Conservation (phyloP, 1,284 basidiomycete genomes). For the Fomitopsis palustris region DNA sequence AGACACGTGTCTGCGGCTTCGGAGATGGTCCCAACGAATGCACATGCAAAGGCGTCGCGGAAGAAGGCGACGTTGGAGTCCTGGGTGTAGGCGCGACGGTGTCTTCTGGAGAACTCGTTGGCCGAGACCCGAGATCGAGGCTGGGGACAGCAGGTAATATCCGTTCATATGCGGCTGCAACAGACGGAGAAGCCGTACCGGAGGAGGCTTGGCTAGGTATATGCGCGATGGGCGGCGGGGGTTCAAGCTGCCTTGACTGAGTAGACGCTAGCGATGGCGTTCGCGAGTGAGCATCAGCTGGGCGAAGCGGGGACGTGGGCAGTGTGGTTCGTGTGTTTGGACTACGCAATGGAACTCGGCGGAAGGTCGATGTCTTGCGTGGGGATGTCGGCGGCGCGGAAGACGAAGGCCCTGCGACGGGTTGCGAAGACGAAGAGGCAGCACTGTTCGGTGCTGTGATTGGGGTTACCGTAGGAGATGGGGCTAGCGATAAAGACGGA, state of each 20-base stretch:
- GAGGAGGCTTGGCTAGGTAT: slow-evolving; percentile 19
- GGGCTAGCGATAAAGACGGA: slow-evolving; percentile 1
- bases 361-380: slow-evolving; percentile 54
- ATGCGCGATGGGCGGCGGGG: slow-evolving; percentile 11
- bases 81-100: not conserved
- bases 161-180: slow-evolving; percentile 17
- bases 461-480: not conserved
- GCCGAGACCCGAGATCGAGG: slow-evolving; percentile 13
- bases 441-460: slow-evolving; percentile 14
- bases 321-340: slow-evolving; percentile 30
- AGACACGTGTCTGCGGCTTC: slow-evolving; percentile 7
- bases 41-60: slow-evolving; percentile 13
- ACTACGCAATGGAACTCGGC: slow-evolving; percentile 48
- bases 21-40: slow-evolving; percentile 2
- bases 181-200: slow-evolving; percentile 16
- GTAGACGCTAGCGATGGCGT: slow-evolving; percentile 16
- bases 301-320: slow-evolving; percentile 40
- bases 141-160: slow-evolving; percentile 21
- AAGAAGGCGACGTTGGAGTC: slow-evolving; percentile 25
- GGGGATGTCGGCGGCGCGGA: slow-evolving; percentile 22
- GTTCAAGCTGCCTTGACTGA: slow-evolving; percentile 19
- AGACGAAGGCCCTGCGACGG: slow-evolving; percentile 20
- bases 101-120: not conserved
- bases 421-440: slow-evolving; percentile 11
- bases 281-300: slow-evolving; percentile 25